Base-by-base conservation (phyloP, 495 filamentous ascomycete species). In the Parachaetomium inaequale region DNA sequence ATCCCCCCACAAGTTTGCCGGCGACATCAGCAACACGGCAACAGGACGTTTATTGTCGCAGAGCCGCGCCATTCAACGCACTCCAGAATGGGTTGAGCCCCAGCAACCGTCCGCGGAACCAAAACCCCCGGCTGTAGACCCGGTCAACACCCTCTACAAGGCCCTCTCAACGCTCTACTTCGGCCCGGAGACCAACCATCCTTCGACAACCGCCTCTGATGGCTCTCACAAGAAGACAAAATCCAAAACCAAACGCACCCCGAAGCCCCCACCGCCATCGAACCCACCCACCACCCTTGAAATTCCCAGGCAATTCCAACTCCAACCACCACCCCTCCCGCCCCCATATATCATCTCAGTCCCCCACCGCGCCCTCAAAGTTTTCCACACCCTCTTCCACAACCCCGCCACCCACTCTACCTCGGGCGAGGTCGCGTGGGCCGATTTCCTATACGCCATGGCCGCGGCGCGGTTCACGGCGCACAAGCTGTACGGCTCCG, bases 381-480 rank as follows among this genome's bases (percentile, higher is more conserved):
- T 71, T 23, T 71, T 71, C n/a, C 63, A 64, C 2, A 60, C 63
- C 4, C 52, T 71, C 17, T 71, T 69, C 53, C 67, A 65, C 54
- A 62, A 67, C n/a, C 59, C 69, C 0, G 40, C 43, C 1, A 53
- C 63, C 7, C 62, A 62, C 4, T 61, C 66, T 0, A 56, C 45
- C 17, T 61, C 66, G 0, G 75, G 74, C 7, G 79, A 84, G 49
- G 43, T 85, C 7, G 40, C 75, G 0, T 87, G 82, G 84, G 69
- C 59, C 25, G 81, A 84, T 56, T 81, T 86, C 56, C 63, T 86
- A 23, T 71, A 80, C 54, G 81, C 82, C 7, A 79, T 87, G 80
- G 55, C 64, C 7, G 63, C 73, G 6, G 70, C 74, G 6, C 80
- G 81, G 1, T 84, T 85, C 53, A 26, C 53, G 4, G 70, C 73